These are phyloP conservation scores for Oropetium thomaeum DNA, from an alignment of 176 grass and related monocot genomes.

Conservation along the genomic window DNA sequence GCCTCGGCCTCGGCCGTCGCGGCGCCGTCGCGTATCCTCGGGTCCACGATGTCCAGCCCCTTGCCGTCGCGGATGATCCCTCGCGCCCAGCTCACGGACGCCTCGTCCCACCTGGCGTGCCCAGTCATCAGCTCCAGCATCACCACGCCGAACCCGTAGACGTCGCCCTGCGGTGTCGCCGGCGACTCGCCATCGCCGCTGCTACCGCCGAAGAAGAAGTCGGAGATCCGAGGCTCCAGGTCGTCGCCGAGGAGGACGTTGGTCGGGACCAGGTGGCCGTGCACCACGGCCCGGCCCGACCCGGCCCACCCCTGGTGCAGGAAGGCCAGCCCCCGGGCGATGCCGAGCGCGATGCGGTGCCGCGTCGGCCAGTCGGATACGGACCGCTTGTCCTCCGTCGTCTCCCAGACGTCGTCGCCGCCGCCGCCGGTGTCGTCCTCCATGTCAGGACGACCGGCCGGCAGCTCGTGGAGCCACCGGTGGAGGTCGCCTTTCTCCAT, in stretches of 20 bases:
- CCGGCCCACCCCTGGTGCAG: constrained; percentile 91
- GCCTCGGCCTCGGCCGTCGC: neutral
- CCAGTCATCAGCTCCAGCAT: constrained; percentile 86
- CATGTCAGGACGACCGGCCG: constrained; percentile 50
- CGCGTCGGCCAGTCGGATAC: constrained; percentile 62
- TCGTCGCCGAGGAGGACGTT: constrained; percentile 81
- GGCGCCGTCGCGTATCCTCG: constrained; percentile 34
- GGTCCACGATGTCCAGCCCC: constrained; percentile 57
- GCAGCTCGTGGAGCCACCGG: constrained; percentile 93
- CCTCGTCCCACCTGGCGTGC: constrained; percentile 52
- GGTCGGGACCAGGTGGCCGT: constrained; percentile 69
- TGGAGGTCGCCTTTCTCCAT: constrained; percentile 96
- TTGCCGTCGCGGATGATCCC: constrained; percentile 50
- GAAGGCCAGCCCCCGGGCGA: constrained; percentile 78
- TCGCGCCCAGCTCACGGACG: constrained; percentile 51
- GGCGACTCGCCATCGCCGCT: neutral
- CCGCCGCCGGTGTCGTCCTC: constrained; percentile 40
- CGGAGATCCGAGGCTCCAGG: constrained; percentile 69
- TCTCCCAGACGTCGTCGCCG: constrained; percentile 59
- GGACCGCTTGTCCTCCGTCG: constrained; percentile 40
- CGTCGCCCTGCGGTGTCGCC: constrained; percentile 45
- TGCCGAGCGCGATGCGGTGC: constrained; percentile 68
- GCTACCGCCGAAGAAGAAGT: constrained; percentile 30
- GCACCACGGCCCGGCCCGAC: constrained; percentile 36
- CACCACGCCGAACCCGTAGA: constrained; percentile 69